A percentile compares a stretch with the other conserved stretches of the same genome.
Evolutionary conservation across 1,139 yeast genomes (phyloP).

Genomic region (Sugiyamaella pinicola): DNA sequence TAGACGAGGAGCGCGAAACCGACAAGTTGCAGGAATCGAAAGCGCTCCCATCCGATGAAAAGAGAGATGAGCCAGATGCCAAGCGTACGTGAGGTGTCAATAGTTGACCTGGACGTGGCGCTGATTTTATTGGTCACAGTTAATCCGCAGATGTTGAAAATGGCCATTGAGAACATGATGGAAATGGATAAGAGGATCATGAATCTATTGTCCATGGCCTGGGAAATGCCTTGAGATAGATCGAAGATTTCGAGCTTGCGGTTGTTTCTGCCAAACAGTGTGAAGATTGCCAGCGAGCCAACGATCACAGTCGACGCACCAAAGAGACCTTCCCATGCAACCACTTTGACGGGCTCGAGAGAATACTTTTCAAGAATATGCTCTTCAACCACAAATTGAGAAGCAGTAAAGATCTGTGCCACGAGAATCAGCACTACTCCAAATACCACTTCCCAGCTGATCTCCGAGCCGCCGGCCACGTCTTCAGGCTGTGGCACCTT

Average conservation of each 20-base stretch:
- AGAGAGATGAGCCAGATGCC: constrained; percentile 78
- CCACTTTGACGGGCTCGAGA: constrained; percentile 65
- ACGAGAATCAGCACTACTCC: constrained; percentile 62
- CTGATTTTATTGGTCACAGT: constrained; percentile 65
- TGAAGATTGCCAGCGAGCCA: constrained; percentile 49
- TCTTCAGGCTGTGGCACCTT: constrained; percentile 14
- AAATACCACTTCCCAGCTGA: constrained; percentile 33
- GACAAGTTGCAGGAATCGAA: constrained; percentile 58
- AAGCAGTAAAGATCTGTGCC: constrained; percentile 69
- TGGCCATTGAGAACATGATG: constrained; percentile 72
- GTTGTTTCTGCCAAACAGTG: constrained; percentile 48
- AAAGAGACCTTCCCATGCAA: constrained; percentile 74
- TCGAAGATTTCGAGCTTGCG: constrained; percentile 59
- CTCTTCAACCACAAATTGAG: constrained; percentile 80
- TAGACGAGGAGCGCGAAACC: constrained; percentile 68
- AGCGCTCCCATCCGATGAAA: constrained; percentile 75
- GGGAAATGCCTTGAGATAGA: constrained; percentile 52
- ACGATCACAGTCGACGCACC: constrained; percentile 55
- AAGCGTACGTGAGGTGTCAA: constrained; percentile 76
- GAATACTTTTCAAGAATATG: constrained; percentile 58
- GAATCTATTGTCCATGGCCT: constrained; percentile 49
- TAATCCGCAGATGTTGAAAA: constrained; percentile 75
- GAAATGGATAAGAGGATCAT: constrained; percentile 57
- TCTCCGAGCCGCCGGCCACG: constrained; percentile 16
- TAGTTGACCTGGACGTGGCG: constrained; percentile 79